These are phyloP conservation scores for Chlamydomonas asymmetrica DNA, from an alignment of 139 green algal species.

Conservation along the genomic window DNA sequence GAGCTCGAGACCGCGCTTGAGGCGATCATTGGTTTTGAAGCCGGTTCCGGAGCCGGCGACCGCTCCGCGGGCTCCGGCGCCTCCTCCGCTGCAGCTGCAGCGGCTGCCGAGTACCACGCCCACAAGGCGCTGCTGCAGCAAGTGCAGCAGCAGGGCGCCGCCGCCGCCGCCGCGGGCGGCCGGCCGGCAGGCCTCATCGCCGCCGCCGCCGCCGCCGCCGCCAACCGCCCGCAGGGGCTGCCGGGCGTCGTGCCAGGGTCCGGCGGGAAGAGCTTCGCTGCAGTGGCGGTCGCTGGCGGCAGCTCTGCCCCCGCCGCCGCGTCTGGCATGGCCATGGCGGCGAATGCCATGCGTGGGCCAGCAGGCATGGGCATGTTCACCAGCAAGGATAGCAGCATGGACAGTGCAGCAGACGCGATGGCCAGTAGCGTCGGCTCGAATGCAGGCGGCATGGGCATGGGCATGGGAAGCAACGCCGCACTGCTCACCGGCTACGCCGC, in stretches of 20 bases:
- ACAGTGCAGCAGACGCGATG: slow-evolving; percentile 10
- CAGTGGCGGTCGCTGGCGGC: neutral
- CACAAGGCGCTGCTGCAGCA: no score
- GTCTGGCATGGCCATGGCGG: neutral
- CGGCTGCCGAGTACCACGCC: neutral
- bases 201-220: slow-evolving; percentile 17
- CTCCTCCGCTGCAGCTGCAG: neutral
- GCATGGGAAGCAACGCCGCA: neutral
- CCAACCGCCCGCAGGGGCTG: no score
- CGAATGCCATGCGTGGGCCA: no score
- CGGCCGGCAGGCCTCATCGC: slow-evolving; percentile 12
- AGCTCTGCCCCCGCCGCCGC: neutral
- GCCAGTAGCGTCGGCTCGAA: neutral
- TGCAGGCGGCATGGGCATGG: neutral
- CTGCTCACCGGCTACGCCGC: slow-evolving; percentile 5
- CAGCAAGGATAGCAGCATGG: slow-evolving; percentile 18
- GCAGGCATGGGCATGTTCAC: neutral
- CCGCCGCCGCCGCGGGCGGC: no score
- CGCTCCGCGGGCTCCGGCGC: neutral
- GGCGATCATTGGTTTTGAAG: slow-evolving; percentile 31
- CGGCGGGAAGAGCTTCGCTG: neutral
- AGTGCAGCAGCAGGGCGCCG: no score
- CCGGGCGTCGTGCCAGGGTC: no score
- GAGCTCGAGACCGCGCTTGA: slow-evolving; percentile 30
- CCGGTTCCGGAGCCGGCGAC: neutral